Evolutionary conservation across 2,329 filamentous ascomycete species (phyloP), one percentile per base, ranked within the genome.

Genomic region (Pseudogymnoascus verrucosus): DNA sequence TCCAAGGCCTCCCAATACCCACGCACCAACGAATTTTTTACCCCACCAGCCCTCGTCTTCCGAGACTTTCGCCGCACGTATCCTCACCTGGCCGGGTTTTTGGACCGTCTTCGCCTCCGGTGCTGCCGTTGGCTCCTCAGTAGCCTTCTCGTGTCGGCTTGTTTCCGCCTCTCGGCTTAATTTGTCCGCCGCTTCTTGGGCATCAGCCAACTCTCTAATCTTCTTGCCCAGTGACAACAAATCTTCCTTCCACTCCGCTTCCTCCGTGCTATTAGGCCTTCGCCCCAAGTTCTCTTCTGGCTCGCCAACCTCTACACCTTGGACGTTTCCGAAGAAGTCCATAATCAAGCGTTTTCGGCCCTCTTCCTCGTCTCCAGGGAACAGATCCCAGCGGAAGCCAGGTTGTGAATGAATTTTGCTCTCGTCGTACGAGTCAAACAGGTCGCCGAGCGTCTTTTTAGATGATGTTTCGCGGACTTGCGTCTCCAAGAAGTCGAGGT

Each of bases 251-350:
- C 86, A 82, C 39, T 78, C 83, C 62, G 79, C 77, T 65, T 82
- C 83, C 64, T 83, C 80, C 51, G 80, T 78, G 26, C 81, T 14
- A 26, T 39, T 40, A 26, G 59, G 59, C 39, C 36, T 40, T 7
- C 21, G 19, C 19, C 82, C 62, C 10, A 47, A n/a, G 14, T 28
- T 34, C 34, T 74, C 14, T 61, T 67, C 8, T 63, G 65, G 64
- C 61, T 68, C 51, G 68, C 95, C 90, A 3, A 98, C 86, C 76
- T 98, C 95, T 3, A 99, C 93, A 69, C 93, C 96, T 75, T 99
- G 95, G 12, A 98, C 92, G 74, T 98, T 99, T 23, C 95, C 95
- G 68, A 99, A 98, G 77, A 99, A 99, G 74, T 99, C 95, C 71
- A 96, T 96, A 42, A 99, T 86, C 31, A 95, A 82, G 44, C 93